A percentile compares a stretch with the other conserved stretches of the same genome.
Evolutionary conservation across 257 asterid species (phyloP).

Genomic region (Nicotiana paniculata): DNA sequence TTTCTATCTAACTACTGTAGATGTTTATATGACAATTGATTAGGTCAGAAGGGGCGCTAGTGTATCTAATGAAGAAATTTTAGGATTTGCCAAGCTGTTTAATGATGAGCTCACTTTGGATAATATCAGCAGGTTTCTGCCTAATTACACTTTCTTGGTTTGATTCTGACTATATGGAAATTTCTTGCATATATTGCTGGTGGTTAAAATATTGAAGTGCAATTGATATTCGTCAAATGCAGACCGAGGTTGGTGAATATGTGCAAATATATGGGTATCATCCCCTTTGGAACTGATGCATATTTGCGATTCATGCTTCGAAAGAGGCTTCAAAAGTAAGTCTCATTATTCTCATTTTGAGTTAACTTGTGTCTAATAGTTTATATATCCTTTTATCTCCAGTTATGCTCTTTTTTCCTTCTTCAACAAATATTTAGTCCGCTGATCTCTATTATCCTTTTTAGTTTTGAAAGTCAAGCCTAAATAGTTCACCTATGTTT

Average conservation of each 20-base stretch:
- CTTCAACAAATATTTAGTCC: background rate
- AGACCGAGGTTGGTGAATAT: slow-evolving; percentile 88
- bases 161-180: slow-evolving; percentile 9
- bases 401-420: background rate
- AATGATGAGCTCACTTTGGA: slow-evolving; percentile 94
- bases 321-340: slow-evolving; percentile 69
- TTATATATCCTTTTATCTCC: background rate
- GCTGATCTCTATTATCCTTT: background rate
- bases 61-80: slow-evolving; percentile 76
- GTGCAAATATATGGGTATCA: slow-evolving; percentile 98
- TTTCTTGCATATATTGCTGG: background rate
- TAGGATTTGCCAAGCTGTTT: slow-evolving; percentile 89
- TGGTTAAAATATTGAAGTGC: background rate
- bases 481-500: background rate
- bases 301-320: slow-evolving; percentile 83
- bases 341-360: slow-evolving; percentile 12
- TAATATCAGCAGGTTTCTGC: slow-evolving; percentile 76
- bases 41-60: slow-evolving; percentile 88
- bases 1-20: background rate
- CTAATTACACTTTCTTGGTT: background rate
- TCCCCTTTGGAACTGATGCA: slow-evolving; percentile 78
- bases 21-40: background rate
- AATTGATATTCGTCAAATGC: slow-evolving; percentile 3
- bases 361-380: background rate
- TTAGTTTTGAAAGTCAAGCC: background rate